Evolutionary conservation across 2,329 filamentous ascomycete species (phyloP).

Genomic region (Periconia sp.): DNA sequence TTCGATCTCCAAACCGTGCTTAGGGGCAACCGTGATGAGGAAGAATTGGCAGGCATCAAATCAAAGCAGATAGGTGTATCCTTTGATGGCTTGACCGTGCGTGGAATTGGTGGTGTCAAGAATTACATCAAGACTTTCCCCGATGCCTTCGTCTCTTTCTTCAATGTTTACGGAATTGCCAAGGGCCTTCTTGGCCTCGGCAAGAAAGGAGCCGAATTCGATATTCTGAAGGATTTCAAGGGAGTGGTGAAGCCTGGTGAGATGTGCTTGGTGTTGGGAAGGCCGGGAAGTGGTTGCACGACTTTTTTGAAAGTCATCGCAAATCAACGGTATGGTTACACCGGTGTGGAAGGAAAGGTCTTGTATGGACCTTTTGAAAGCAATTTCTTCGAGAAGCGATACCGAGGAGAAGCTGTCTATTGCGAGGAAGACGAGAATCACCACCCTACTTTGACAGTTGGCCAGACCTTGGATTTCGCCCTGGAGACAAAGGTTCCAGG

Average conservation of each 20-base stretch:
- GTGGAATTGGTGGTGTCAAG: slow-evolving; percentile 71
- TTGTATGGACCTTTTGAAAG: slow-evolving; percentile 73
- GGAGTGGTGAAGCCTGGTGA: slow-evolving; percentile 68
- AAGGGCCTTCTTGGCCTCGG: slow-evolving; percentile 65
- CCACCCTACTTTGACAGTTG: slow-evolving; percentile 81
- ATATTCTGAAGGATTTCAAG: slow-evolving; percentile 72
- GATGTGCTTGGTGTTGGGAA: slow-evolving; percentile 82
- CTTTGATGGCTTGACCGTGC: slow-evolving; percentile 77
- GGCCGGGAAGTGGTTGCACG: slow-evolving; percentile 65
- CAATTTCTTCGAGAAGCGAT: slow-evolving; percentile 68
- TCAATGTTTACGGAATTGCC: slow-evolving; percentile 71
- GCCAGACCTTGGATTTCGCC: slow-evolving; percentile 83
- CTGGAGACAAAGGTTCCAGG: slow-evolving; percentile 82
- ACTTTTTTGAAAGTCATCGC: slow-evolving; percentile 58
- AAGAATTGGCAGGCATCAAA: slow-evolving; percentile 75
- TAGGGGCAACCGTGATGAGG: slow-evolving; percentile 70
- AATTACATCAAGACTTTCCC: slow-evolving; percentile 68
- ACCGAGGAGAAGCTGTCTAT: slow-evolving; percentile 81
- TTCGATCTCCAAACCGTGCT: slow-evolving; percentile 79
- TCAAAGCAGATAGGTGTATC: slow-evolving; percentile 72
- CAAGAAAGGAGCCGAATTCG: slow-evolving; percentile 69
- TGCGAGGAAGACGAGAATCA: slow-evolving; percentile 87
- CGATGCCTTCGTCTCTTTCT: slow-evolving; percentile 73
- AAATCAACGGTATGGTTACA: slow-evolving; percentile 61
- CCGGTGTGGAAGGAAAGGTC: slow-evolving; percentile 69